Percentiles rank a stretch among this genome's conserved stretches.
Conservation (phyloP, 148 eudicot species). For the Nepenthes gracilis region DNA sequence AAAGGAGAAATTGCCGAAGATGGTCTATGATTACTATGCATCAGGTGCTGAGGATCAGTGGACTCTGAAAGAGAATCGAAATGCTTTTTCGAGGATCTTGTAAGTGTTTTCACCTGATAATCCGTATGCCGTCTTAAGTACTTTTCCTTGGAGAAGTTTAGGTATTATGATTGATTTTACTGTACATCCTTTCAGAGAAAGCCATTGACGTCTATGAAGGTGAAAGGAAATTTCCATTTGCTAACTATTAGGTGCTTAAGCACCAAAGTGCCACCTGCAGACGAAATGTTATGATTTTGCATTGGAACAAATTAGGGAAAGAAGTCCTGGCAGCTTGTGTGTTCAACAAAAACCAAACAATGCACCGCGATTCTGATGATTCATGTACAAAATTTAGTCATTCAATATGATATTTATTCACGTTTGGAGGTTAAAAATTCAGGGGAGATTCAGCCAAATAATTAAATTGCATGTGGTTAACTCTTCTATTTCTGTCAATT, state of each 20-base stretch:
- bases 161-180: background rate
- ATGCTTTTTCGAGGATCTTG: slow-evolving; percentile 71
- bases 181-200: background rate
- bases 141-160: background rate
- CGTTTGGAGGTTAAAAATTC: background rate
- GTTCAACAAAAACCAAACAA: too few relatives aligned
- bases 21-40: slow-evolving; percentile 78
- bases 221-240: too few relatives aligned
- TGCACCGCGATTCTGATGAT: too few relatives aligned
- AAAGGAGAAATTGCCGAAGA: slow-evolving; percentile 75
- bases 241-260: too few relatives aligned
- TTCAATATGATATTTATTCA: background rate
- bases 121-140: background rate
- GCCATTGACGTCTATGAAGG: background rate
- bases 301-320: too few relatives aligned
- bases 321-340: too few relatives aligned
- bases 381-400: too few relatives aligned
- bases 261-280: too few relatives aligned
- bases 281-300: too few relatives aligned
- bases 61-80: slow-evolving; percentile 72
- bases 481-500: too few relatives aligned
- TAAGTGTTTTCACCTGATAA: slow-evolving; percentile 15
- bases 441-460: too few relatives aligned
- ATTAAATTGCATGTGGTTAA: too few relatives aligned
- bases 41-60: slow-evolving; percentile 95